phyloP scores from a whole-genome alignment of 1,139 yeast genomes.

The Spathaspora jeffriesii region DNA sequence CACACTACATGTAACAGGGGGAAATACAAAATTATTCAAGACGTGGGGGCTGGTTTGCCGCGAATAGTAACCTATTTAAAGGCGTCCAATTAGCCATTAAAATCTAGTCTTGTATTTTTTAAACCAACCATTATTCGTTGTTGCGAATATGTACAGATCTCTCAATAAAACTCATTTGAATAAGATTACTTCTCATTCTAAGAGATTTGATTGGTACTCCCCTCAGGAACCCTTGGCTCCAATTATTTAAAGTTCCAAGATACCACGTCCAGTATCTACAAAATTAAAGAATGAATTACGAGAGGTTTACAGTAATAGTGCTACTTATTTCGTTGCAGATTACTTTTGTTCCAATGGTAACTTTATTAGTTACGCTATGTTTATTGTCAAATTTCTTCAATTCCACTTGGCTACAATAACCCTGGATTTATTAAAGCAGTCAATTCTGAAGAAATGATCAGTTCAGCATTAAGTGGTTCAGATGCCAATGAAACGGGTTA shows the following conservation, averaged over 20 bases:
- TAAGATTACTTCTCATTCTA: slow-evolving; percentile 1
- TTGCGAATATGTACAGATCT: not conserved
- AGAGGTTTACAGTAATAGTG: slow-evolving; percentile 62
- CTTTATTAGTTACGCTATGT: slow-evolving; percentile 68
- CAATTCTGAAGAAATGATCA: slow-evolving; percentile 68
- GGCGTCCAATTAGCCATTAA: not conserved
- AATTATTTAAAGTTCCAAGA: slow-evolving; percentile 36
- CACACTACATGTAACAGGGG: too few relatives aligned
- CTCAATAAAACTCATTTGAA: not conserved
- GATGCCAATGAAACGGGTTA: slow-evolving; percentile 79
- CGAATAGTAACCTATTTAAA: not conserved
- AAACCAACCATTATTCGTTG: not conserved
- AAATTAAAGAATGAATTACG: slow-evolving; percentile 50
- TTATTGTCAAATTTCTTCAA: slow-evolving; percentile 74
- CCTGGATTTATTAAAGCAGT: too few relatives aligned
- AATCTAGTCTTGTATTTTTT: not conserved
- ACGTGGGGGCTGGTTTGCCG: slow-evolving; percentile 6
- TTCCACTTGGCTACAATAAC: slow-evolving; percentile 74
- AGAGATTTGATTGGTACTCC: slow-evolving; percentile 21
- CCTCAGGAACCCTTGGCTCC: slow-evolving; percentile 61
- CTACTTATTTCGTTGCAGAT: slow-evolving; percentile 70
- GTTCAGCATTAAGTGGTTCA: slow-evolving; percentile 71
- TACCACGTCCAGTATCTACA: slow-evolving; percentile 65
- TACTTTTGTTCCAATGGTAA: slow-evolving; percentile 68
- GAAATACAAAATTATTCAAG: not conserved